Evolutionary conservation across 140 eudicot species (phyloP).

Genomic region (Senecio squalidus): DNA sequence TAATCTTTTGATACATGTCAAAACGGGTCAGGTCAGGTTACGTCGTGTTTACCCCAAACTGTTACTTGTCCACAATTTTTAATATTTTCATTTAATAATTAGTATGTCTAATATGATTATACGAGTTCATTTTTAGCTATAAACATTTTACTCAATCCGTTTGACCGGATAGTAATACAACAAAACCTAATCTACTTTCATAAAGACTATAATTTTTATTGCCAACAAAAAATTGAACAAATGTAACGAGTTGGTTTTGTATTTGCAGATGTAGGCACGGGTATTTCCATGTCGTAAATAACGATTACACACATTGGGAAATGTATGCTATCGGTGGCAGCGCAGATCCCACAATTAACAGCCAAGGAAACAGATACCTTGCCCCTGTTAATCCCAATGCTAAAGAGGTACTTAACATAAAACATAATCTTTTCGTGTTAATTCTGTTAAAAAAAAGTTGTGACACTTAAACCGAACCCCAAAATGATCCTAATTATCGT

Average conservation of each 20-base stretch:
- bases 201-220: too few relatives aligned
- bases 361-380: conserved; percentile 77
- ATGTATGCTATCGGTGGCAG: conserved; percentile 93
- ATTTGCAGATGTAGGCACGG: conserved; percentile 72
- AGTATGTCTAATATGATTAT: too few relatives aligned
- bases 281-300: conserved; percentile 78
- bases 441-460: too few relatives aligned
- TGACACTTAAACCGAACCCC: background rate
- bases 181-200: background rate
- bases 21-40: background rate
- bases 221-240: too few relatives aligned
- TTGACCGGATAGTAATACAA: background rate
- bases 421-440: background rate
- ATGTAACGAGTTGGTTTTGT: background rate
- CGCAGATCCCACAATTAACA: conserved; percentile 75
- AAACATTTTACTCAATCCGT: background rate
- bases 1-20: too few relatives aligned
- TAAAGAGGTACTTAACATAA: conserved; percentile 47
- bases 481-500: background rate
- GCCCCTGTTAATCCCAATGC: conserved; percentile 70
- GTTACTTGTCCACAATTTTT: too few relatives aligned
- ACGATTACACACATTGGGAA: conserved; percentile 86
- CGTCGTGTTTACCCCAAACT: background rate
- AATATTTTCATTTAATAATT: too few relatives aligned
- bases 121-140: too few relatives aligned